phyloP scores from a whole-genome alignment of 2,329 filamentous ascomycete species.

The Exophiala spinifera region DNA sequence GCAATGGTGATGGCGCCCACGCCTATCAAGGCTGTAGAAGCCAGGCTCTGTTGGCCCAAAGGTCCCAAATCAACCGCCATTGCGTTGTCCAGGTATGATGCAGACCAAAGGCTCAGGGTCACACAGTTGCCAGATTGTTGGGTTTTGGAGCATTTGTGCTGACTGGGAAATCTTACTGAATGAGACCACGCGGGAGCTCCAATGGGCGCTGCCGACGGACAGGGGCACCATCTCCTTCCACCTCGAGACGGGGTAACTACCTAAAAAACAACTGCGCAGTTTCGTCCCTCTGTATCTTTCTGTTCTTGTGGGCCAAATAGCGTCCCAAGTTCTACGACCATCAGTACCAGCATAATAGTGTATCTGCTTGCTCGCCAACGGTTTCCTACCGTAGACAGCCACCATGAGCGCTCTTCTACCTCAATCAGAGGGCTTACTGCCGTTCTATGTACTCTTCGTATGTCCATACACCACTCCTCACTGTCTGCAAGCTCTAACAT shows the following conservation, averaged over 20 bases:
- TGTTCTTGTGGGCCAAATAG: too few species aligned
- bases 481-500: slow-evolving; percentile 51
- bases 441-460: slow-evolving; percentile 27
- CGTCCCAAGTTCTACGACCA: too few species aligned
- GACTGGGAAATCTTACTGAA: too few species aligned
- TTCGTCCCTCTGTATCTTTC: too few species aligned
- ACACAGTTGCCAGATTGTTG: not conserved
- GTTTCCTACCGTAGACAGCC: not conserved
- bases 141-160: not conserved
- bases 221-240: too few species aligned
- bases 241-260: too few species aligned
- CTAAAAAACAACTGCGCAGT: too few species aligned
- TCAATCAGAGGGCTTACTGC: slow-evolving; percentile 25
- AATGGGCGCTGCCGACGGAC: too few species aligned
- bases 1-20: slow-evolving; percentile 60
- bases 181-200: too few species aligned
- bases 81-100: not conserved
- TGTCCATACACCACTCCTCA: slow-evolving; percentile 25
- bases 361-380: not conserved
- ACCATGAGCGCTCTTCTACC: slow-evolving; percentile 19
- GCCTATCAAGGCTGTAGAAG: slow-evolving; percentile 35
- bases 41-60: slow-evolving; percentile 22
- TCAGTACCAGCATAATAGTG: not conserved
- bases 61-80: slow-evolving; percentile 25
- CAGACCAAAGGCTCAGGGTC: not conserved